phyloP scores from a whole-genome alignment of 2,329 filamentous ascomycete species.

The Lasiodiplodia sp. region DNA sequence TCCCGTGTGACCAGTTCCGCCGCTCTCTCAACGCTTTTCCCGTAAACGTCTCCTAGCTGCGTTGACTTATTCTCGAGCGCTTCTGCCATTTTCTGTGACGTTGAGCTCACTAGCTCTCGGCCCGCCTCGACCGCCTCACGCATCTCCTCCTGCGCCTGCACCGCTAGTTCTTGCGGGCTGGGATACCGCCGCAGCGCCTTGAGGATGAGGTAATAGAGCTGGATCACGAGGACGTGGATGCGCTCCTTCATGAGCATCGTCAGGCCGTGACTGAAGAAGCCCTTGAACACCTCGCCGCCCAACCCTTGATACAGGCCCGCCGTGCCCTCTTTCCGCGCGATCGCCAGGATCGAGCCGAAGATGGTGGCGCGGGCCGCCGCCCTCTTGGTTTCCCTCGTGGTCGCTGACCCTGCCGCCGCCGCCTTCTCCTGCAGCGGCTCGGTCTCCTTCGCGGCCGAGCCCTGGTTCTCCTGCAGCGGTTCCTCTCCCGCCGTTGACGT shows the following conservation, averaged over 20 bases:
- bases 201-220: conserved; percentile 73
- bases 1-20: conserved; percentile 3
- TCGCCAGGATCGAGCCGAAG: conserved; percentile 67
- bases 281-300: conserved; percentile 77
- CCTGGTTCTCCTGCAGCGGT: not conserved
- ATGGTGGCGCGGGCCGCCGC: conserved; percentile 58
- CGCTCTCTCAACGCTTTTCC: conserved; percentile 38
- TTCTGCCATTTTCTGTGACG: conserved; percentile 39
- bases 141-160: conserved; percentile 38
- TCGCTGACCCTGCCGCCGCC: conserved; percentile 28
- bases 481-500: conserved; percentile 5
- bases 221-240: conserved; percentile 75
- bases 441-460: conserved; percentile 36
- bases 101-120: conserved; percentile 40
- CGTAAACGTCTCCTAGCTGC: conserved; percentile 39
- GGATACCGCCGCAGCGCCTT: conserved; percentile 52
- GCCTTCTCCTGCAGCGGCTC: conserved; percentile 6
- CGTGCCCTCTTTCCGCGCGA: conserved; percentile 69
- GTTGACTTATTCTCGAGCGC: conserved; percentile 39
- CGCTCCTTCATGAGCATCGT: conserved; percentile 87
- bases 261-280: conserved; percentile 84
- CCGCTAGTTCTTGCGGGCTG: conserved; percentile 49
- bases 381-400: conserved; percentile 36
- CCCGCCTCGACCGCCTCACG: conserved; percentile 38
- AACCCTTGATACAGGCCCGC: conserved; percentile 78